phyloP scores from a whole-genome alignment of 1,284 basidiomycete genomes.

The Cryptococcus sp. region DNA sequence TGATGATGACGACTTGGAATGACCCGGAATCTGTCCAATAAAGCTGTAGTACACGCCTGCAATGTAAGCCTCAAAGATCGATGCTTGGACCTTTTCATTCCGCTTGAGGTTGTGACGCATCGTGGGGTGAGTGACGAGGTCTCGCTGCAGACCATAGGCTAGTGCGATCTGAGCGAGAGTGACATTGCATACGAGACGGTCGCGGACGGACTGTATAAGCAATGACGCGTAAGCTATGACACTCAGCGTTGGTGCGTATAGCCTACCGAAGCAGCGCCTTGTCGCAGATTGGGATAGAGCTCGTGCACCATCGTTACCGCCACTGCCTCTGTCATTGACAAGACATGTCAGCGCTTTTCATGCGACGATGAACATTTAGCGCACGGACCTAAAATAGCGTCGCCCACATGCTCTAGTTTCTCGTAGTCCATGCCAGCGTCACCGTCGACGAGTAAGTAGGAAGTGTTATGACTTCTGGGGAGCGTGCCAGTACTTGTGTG shows the following conservation, averaged over 20 bases:
- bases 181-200: conserved; percentile 33
- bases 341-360: too few relatives aligned
- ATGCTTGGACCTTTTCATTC: conserved; percentile 29
- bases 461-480: conserved; percentile 11
- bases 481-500: conserved; percentile 23
- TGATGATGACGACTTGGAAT: not conserved
- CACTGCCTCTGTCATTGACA: conserved; percentile 4
- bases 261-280: conserved; percentile 33
- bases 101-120: conserved; percentile 6
- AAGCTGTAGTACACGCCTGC: conserved; percentile 42
- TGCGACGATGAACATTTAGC: not conserved
- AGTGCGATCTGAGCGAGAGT: conserved; percentile 38
- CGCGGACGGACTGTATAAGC: conserved; percentile 32
- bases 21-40: conserved; percentile 6
- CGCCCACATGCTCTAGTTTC: conserved; percentile 50
- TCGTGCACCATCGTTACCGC: conserved; percentile 32
- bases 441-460: conserved; percentile 10
- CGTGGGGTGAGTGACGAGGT: conserved; percentile 13
- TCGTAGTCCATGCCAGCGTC: conserved; percentile 37
- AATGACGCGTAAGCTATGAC: not conserved
- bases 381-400: conserved; percentile 35
- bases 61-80: conserved; percentile 44
- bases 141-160: conserved; percentile 29
- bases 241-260: not conserved
- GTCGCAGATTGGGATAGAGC: conserved; percentile 29